Base-by-base conservation (phyloP, 345 rosid species). In the Abelmoschus esculentus region DNA sequence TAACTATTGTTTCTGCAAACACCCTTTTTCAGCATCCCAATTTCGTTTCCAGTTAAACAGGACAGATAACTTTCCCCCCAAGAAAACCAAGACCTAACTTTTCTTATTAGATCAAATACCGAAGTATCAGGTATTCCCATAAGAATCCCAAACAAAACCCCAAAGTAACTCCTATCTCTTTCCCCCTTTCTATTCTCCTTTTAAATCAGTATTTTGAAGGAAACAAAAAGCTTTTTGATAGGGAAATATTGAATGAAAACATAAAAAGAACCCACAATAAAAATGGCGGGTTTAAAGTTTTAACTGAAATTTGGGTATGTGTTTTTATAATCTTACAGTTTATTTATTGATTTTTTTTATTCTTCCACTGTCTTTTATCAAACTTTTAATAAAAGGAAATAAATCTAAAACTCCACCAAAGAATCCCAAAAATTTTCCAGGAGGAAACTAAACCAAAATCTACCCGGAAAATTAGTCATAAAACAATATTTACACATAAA, bases 121-220 rank as follows among this genome's bases (percentile, higher is more conserved):
- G 85, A 83, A 77, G 73, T 83, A 87, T 87, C 90, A 68, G 86
- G 86, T 84, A 86, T 73, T 85, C 96, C 92, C 93, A 87, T 91
- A 86, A 77, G 80, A 81, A 76, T 57, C 75, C 67, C 63, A 76
- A 74, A 71, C 72, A 79, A 52, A 77, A 81, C 78, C 12, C 54
- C 74, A 19, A 72, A 72, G 72, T 52, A 38, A 54, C 69, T 72
- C 65, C 68, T 76, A 75, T 63, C 74, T 75, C 70, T 76, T 64
- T 49, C 10, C 28, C 69, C 61, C 19, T 65, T 62, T 64, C 38
- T 59, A 38, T 38, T 71, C 68, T 75, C 67, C 82, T 75, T 66
- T 75, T 66, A 57, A 36, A 44, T 32, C 66, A 49, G 69, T 72
- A 57, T 69, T 67, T 67, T 32, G 26, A 38, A 4, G 7, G 69